phyloP scores from a whole-genome alignment of 2,329 filamentous ascomycete genomes.

The Phialophora expanda region DNA sequence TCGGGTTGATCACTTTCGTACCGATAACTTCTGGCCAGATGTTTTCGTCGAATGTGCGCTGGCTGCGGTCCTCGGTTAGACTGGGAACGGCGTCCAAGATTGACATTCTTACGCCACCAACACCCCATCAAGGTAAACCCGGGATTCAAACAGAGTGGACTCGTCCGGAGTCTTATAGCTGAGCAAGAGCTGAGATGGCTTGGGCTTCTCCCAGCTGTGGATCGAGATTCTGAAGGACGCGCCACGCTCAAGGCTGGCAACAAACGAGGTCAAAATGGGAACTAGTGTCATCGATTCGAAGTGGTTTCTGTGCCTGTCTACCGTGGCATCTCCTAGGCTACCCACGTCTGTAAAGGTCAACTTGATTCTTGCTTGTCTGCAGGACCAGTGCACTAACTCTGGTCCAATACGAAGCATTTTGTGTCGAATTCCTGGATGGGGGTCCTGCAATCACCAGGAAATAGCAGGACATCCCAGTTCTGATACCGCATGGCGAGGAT shows the following conservation, averaged over 20 bases:
- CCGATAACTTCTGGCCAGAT: conserved; percentile 53
- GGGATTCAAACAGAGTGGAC: conserved; percentile 66
- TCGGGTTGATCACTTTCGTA: conserved; percentile 13
- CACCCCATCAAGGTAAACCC: conserved; percentile 71
- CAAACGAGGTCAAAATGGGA: conserved; percentile 73
- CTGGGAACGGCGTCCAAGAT: neutral
- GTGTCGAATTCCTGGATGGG: conserved; percentile 85
- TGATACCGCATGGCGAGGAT: conserved; percentile 73
- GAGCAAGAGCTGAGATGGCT: conserved; percentile 63
- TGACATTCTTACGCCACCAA: conserved; percentile 61
- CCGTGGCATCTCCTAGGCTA: conserved; percentile 1
- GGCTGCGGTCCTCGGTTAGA: conserved; percentile 13
- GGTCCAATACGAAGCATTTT: conserved; percentile 68
- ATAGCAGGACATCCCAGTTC: conserved; percentile 84
- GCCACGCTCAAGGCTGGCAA: conserved; percentile 66
- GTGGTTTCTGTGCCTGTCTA: conserved; percentile 16
- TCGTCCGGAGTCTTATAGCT: conserved; percentile 63
- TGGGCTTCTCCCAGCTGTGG: conserved; percentile 72
- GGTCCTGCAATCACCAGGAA: conserved; percentile 69
- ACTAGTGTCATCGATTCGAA: conserved; percentile 48
- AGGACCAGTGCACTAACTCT: conserved; percentile 51
- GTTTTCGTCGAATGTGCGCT: conserved; percentile 30
- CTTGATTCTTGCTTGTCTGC: neutral
- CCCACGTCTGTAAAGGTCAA: conserved; percentile 18
- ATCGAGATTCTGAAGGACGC: conserved; percentile 73